These are phyloP conservation scores for Paramecium biaurelia DNA, from an alignment of 73 alveolate genomes.

Conservation along the genomic window DNA sequence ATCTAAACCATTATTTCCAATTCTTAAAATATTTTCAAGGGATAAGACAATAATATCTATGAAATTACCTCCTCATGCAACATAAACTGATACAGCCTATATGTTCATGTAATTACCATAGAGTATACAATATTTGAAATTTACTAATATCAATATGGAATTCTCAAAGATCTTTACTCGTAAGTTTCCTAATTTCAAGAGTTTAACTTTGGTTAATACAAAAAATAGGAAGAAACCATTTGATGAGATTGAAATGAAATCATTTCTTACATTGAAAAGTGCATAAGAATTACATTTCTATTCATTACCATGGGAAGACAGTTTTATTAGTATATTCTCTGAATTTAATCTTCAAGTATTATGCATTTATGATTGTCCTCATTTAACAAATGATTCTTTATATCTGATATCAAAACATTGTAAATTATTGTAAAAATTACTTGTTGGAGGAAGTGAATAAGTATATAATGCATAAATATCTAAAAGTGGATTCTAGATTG, in stretches of 20 bases:
- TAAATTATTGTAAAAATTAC: neutral
- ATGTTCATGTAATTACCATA: neutral
- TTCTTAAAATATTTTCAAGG: neutral
- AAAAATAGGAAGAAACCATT: constrained; percentile 44
- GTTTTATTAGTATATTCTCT: neutral
- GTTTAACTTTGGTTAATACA: constrained; percentile 24
- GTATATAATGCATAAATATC: constrained; percentile 2
- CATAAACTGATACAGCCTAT: constrained; percentile 14
- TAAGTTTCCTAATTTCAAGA: constrained; percentile 48
- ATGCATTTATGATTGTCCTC: constrained; percentile 41
- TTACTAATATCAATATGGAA: constrained; percentile 51
- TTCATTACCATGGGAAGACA: neutral
- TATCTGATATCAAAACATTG: constrained; percentile 41
- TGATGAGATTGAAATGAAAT: constrained; percentile 58
- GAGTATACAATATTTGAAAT: neutral
- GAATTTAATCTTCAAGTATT: constrained; percentile 19
- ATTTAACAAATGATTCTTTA: constrained; percentile 43
- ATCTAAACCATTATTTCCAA: neutral
- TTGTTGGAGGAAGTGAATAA: constrained; percentile 51
- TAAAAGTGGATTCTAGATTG: constrained; percentile 26
- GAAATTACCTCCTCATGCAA: constrained; percentile 3
- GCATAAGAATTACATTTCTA: constrained; percentile 14
- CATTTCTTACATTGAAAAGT: neutral
- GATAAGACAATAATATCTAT: neutral
- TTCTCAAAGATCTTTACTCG: constrained; percentile 39